Base-by-base conservation (phyloP, 257 asterid genomes). In the Nicotiana otophora region DNA sequence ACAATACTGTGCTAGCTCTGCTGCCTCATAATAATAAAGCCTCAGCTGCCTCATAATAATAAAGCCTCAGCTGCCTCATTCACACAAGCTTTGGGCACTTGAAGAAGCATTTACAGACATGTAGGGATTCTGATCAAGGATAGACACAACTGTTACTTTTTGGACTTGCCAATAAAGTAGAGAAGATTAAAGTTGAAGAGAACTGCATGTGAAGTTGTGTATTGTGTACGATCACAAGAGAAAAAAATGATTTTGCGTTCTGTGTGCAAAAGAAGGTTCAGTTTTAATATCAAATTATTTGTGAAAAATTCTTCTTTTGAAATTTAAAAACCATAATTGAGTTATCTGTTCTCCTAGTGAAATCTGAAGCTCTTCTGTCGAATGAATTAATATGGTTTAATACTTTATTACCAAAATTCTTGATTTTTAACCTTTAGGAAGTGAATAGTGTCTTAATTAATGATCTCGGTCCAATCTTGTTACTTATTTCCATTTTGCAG, bases 401-500 rank as follows among this genome's bases (percentile, higher is more conserved):
- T 61, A 7, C 14, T 61, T 61, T 14, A 61, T 20, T 23, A 19
- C 8, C 28, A 8, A n/a, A 60, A n/a, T n/a, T n/a, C 65, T n/a
- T 60, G 65, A 60, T 7, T 60, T 7, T n/a, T 60, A 19, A 7
- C 16, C 30, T 61, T 23, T 9, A 61, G 66, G 23, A 61, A 61
- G 66, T 20, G 66, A 61, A 3, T 6, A 9, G 66, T 23, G 10
- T 10, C 31, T 61, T 20, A 61, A 61, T 20, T n/a, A 20, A n/a
- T 20, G 66, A 19, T 58, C 39, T 0, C 4, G 48, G 79, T 74
- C 15, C 23, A 14, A 48, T 74, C 79, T 74, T 48, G 16, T 48
- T 26, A 48, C 80, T 74, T 74, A 74, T 48, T 74, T 72, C 20
- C 61, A 48, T 48, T 78, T 83, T 88, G 93, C 97, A 95, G 99